These are phyloP conservation scores for Asterochloris erici DNA, from an alignment of 139 green algal species.

Conservation along the genomic window DNA sequence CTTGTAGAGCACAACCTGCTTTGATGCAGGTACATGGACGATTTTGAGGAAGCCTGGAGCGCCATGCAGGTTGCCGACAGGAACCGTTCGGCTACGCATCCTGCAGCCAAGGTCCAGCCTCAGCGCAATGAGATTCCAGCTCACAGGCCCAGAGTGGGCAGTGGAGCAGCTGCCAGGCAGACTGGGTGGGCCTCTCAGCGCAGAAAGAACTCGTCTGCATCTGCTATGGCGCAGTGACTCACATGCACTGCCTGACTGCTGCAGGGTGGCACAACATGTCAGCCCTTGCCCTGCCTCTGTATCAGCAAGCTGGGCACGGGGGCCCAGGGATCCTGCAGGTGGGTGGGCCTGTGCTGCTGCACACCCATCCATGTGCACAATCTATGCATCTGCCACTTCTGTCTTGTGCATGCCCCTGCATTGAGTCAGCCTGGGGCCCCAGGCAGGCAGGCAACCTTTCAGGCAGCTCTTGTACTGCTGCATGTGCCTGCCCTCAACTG, in stretches of 20 bases:
- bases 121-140: constrained; percentile 3
- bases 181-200: not conserved
- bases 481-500: no score
- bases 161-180: not conserved
- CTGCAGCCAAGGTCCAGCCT: not conserved
- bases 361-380: not conserved
- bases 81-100: not conserved
- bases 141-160: not conserved
- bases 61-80: not conserved
- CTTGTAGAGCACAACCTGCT: no score
- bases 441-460: no score
- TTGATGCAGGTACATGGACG: constrained; percentile 45
- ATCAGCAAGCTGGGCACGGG: constrained; percentile 14
- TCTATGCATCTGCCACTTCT: not conserved
- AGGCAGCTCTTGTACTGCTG: no score
- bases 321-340: constrained; percentile 29
- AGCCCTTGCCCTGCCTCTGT: not conserved
- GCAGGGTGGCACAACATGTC: not conserved
- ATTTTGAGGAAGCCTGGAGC: constrained; percentile 43
- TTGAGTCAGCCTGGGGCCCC: no score
- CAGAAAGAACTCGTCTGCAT: not conserved
- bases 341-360: not conserved
- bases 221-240: not conserved
- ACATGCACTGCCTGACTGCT: not conserved
- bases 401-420: no score